Percentiles rank a stretch among this genome's conserved stretches.
Conservation (phyloP, 495 filamentous ascomycete species). For the Hypoxylon trugodes region DNA sequence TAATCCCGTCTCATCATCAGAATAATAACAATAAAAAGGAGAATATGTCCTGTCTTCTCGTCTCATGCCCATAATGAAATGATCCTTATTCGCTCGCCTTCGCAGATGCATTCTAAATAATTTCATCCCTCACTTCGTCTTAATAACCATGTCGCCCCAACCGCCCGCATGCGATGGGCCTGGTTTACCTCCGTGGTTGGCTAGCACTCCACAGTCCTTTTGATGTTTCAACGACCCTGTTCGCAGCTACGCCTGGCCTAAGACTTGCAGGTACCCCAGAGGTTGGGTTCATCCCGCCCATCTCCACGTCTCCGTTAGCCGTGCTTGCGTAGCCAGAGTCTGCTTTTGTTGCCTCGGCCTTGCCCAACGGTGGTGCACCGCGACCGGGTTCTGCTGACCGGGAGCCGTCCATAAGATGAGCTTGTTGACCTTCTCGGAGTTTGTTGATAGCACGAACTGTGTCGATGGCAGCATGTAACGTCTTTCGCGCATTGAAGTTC, state of each 20-base stretch:
- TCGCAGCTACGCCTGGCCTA: constrained; percentile 44
- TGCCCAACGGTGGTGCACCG: constrained; percentile 33
- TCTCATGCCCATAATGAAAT: not conserved
- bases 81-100: constrained; percentile 12
- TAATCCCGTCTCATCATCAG: constrained; percentile 18
- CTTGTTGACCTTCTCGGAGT: constrained; percentile 77
- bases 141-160: not conserved
- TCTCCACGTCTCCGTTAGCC: constrained; percentile 47
- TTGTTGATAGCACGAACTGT: constrained; percentile 99
- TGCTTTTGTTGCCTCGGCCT: constrained; percentile 44
- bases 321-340: constrained; percentile 55
- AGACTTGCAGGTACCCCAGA: constrained; percentile 42
- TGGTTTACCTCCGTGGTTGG: constrained; percentile 37
- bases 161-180: not conserved
- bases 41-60: too few species aligned
- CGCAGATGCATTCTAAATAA: constrained; percentile 32
- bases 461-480: constrained; percentile 95
- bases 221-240: constrained; percentile 46
- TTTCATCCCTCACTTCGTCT: not conserved
- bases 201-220: constrained; percentile 49
- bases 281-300: constrained; percentile 46
- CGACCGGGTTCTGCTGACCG: constrained; percentile 49
- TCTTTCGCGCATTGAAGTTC: constrained; percentile 97
- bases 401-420: constrained; percentile 74
- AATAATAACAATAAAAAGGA: not conserved